phyloP scores from a whole-genome alignment of 345 rosid genomes.

The Eucalyptus sp. region DNA sequence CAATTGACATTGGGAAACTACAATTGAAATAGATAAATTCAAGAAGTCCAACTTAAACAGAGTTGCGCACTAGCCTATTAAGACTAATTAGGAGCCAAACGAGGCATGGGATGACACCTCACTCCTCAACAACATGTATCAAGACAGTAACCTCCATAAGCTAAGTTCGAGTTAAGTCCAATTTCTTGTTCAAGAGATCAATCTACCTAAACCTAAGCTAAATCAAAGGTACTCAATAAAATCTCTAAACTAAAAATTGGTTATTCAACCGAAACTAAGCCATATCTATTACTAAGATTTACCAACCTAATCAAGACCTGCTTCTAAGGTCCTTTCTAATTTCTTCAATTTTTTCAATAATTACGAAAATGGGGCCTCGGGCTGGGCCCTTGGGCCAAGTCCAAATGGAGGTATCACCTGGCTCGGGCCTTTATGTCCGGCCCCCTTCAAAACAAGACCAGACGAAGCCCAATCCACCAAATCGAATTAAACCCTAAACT shows the following conservation, averaged over 20 bases:
- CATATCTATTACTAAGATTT: not conserved
- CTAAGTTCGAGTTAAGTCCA: not conserved
- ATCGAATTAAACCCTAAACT: not conserved
- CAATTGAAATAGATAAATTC: rapidly evolving
- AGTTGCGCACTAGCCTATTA: not conserved
- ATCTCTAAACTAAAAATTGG: not conserved
- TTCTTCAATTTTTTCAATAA: no score
- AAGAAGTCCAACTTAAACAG: not conserved
- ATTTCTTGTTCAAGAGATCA: not conserved
- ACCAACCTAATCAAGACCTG: not conserved
- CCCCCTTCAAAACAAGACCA: not conserved
- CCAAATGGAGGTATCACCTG: not conserved
- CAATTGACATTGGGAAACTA: rapidly evolving
- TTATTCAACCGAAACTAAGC: not conserved
- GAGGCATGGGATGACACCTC: not conserved
- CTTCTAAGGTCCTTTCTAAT: not conserved
- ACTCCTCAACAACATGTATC: not conserved
- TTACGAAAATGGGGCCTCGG: not conserved
- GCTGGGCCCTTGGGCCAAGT: not conserved
- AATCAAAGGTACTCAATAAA: not conserved
- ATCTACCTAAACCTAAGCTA: not conserved
- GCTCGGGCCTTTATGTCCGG: not conserved
- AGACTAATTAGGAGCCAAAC: not conserved
- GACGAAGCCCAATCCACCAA: not conserved
- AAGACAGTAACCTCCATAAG: no score